These are phyloP conservation scores for Rosellinia necatrix DNA, from an alignment of 2,329 filamentous ascomycete genomes.

Conservation along the genomic window DNA sequence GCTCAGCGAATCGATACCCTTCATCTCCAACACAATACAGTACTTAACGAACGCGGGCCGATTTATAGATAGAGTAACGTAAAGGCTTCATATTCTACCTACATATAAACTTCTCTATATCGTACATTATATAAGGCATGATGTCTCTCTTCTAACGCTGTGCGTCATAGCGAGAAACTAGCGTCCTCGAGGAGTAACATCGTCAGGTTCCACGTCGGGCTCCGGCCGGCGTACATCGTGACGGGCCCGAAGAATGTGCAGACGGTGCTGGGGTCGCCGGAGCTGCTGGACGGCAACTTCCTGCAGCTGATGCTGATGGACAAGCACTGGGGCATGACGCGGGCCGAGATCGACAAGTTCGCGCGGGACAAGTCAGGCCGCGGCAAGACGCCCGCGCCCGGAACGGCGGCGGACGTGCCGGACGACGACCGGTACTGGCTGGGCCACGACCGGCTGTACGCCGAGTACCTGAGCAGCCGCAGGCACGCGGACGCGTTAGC, in stretches of 20 bases:
- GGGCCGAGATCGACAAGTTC: slow-evolving; percentile 26
- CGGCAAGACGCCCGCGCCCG: slow-evolving; percentile 21
- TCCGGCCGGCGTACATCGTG: slow-evolving; percentile 18
- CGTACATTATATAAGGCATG: slow-evolving; percentile 7
- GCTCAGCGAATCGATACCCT: background rate
- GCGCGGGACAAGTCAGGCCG: slow-evolving; percentile 26
- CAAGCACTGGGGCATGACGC: slow-evolving; percentile 19
- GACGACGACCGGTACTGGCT: slow-evolving; percentile 33
- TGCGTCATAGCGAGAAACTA: no score
- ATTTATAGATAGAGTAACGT: background rate
- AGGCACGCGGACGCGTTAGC: slow-evolving; percentile 18
- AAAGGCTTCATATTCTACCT: background rate
- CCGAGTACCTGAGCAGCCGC: slow-evolving; percentile 21
- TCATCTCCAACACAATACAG: background rate
- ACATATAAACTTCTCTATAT: slow-evolving; percentile 1
- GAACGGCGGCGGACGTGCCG: slow-evolving; percentile 23
- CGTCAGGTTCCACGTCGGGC: slow-evolving; percentile 24
- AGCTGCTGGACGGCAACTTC: slow-evolving; percentile 7
- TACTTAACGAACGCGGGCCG: background rate
- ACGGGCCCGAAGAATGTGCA: slow-evolving; percentile 25
- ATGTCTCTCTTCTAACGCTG: background rate
- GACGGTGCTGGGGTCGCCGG: slow-evolving; percentile 17
- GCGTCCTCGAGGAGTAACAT: slow-evolving; percentile 8
- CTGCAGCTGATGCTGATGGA: slow-evolving; percentile 19
- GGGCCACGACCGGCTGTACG: slow-evolving; percentile 23